These are phyloP conservation scores for Zygoascus tannicola DNA, from an alignment of 805 yeast genomes.

Conservation along the genomic window DNA sequence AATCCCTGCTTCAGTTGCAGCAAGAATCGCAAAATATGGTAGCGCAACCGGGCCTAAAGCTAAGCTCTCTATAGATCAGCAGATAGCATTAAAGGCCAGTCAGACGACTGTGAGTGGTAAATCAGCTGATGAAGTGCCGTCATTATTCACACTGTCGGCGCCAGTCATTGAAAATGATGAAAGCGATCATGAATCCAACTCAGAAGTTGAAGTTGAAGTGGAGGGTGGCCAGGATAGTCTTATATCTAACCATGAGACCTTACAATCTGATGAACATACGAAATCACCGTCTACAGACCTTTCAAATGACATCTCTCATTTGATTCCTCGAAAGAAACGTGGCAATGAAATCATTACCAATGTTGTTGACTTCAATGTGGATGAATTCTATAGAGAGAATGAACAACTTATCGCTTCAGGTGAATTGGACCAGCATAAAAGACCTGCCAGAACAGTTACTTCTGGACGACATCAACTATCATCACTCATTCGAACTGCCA, in stretches of 20 bases:
- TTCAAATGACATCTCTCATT: background rate
- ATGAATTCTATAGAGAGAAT: conserved; percentile 32
- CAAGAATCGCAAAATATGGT: conserved; percentile 17
- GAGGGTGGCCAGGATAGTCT: background rate
- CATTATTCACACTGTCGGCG: background rate
- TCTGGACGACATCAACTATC: conserved; percentile 29
- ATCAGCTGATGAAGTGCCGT: background rate
- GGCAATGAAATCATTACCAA: conserved; percentile 17
- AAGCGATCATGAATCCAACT: background rate
- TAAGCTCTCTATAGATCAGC: background rate
- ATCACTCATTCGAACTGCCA: conserved; percentile 24
- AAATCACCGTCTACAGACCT: background rate
- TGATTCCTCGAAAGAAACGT: conserved; percentile 3
- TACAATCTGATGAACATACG: background rate
- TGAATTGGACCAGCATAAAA: conserved; percentile 23
- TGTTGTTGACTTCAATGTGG: conserved; percentile 31
- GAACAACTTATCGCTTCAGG: conserved; percentile 27
- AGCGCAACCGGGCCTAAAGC: background rate
- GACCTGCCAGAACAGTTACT: conserved; percentile 25
- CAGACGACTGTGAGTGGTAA: background rate
- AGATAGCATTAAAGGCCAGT: background rate
- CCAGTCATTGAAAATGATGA: background rate
- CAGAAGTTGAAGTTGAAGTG: background rate
- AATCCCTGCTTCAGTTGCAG: conserved; percentile 18
- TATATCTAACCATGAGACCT: background rate